A percentile compares a stretch with the other conserved stretches of the same genome.
Evolutionary conservation across 768 basidiomycete genomes (phyloP).

Genomic region (Boletus sp.): DNA sequence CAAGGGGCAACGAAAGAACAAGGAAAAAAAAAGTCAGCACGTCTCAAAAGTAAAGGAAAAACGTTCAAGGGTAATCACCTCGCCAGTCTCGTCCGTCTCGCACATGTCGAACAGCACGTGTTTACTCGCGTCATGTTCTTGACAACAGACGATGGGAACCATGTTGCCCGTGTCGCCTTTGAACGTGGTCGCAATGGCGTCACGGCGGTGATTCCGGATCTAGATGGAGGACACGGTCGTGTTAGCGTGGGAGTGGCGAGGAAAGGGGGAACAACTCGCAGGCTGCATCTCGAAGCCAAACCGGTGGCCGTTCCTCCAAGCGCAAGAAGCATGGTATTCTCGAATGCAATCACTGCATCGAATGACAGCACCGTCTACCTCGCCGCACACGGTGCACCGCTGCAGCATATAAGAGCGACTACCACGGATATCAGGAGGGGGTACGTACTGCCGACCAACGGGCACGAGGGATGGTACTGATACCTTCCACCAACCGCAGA

Average conservation of each 20-base stretch:
- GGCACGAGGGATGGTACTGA: slow-evolving; percentile 65
- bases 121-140: slow-evolving; percentile 63
- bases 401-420: slow-evolving; percentile 30
- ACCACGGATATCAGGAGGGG: background rate
- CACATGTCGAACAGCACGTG: slow-evolving; percentile 79
- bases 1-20: background rate
- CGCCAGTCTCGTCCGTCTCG: slow-evolving; percentile 73
- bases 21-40: slow-evolving; percentile 10
- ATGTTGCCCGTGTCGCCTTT: slow-evolving; percentile 77
- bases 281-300: slow-evolving; percentile 93
- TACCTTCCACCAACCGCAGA: slow-evolving; percentile 80
- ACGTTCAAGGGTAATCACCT: slow-evolving; percentile 49
- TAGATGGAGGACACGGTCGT: slow-evolving; percentile 24
- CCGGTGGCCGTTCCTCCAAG: slow-evolving; percentile 77
- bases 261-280: slow-evolving; percentile 39
- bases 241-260: background rate
- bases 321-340: slow-evolving; percentile 87
- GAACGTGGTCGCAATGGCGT: slow-evolving; percentile 66
- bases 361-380: slow-evolving; percentile 72
- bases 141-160: slow-evolving; percentile 74
- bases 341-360: slow-evolving; percentile 79
- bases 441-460: slow-evolving; percentile 71
- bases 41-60: background rate
- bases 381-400: slow-evolving; percentile 75
- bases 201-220: slow-evolving; percentile 77